Evolutionary conservation across 2,329 filamentous ascomycete species (phyloP).

Genomic region (Aspergillus tanneri): DNA sequence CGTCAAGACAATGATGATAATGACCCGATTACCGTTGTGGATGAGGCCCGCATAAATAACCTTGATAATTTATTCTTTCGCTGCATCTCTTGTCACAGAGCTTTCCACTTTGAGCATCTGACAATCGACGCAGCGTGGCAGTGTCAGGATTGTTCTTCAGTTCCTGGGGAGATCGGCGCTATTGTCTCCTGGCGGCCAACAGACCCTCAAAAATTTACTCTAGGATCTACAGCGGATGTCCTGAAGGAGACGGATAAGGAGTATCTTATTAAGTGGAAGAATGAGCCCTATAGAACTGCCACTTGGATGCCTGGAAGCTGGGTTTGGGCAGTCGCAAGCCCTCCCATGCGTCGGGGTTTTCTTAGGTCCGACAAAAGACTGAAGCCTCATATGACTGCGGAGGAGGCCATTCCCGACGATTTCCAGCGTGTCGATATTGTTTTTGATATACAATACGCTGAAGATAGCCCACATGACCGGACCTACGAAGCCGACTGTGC

Average conservation of each 20-base stretch:
- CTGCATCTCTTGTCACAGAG: slow-evolving; percentile 72
- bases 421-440: slow-evolving; percentile 84
- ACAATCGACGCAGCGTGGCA: slow-evolving; percentile 54
- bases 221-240: slow-evolving; percentile 54
- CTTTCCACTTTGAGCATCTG: slow-evolving; percentile 82
- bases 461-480: slow-evolving; percentile 51
- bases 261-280: slow-evolving; percentile 87
- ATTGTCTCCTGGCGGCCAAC: slow-evolving; percentile 85
- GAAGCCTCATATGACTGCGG: slow-evolving; percentile 65
- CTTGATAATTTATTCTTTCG: slow-evolving; percentile 75
- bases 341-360: slow-evolving; percentile 71
- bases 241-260: slow-evolving; percentile 78
- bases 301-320: slow-evolving; percentile 87
- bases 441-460: slow-evolving; percentile 72
- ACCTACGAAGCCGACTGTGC: slow-evolving; percentile 69
- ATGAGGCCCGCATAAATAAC: slow-evolving; percentile 69
- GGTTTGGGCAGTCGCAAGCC: slow-evolving; percentile 70
- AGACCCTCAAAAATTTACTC: slow-evolving; percentile 56
- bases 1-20: slow-evolving; percentile 74
- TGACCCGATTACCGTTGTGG: slow-evolving; percentile 70
- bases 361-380: slow-evolving; percentile 63
- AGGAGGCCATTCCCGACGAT: slow-evolving; percentile 84
- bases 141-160: slow-evolving; percentile 73
- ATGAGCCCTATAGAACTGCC: slow-evolving; percentile 75
- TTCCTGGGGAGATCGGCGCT: slow-evolving; percentile 66